Conservation (phyloP, 179 eudicot genomes). For the Spinacia oleracea region DNA sequence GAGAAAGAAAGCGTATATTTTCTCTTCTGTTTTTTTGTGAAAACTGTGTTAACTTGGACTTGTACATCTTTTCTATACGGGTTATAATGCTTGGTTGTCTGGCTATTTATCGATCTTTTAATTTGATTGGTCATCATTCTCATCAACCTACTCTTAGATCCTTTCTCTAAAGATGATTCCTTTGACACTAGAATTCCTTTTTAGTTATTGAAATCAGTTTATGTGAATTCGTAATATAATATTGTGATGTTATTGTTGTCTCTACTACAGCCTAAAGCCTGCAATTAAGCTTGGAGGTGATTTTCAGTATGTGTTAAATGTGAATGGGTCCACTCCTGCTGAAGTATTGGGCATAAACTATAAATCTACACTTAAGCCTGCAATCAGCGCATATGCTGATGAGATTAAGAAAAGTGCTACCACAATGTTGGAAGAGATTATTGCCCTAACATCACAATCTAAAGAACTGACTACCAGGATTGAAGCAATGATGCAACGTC, state of each 20-base stretch:
- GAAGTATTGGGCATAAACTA: conserved; percentile 79
- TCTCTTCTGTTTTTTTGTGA: background rate
- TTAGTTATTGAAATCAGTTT: background rate
- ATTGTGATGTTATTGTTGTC: background rate
- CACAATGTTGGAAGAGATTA: conserved; percentile 65
- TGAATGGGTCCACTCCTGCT: conserved; percentile 63
- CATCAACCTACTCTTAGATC: background rate
- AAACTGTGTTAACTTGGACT: background rate
- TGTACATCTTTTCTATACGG: background rate
- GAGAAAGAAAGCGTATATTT: background rate
- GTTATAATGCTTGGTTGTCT: no score
- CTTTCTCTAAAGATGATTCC: background rate
- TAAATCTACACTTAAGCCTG: conserved; percentile 71
- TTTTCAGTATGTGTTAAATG: conserved; percentile 60
- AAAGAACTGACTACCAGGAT: conserved; percentile 59
- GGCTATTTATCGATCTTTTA: no score
- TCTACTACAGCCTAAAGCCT: conserved; percentile 41
- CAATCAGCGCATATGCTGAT: conserved; percentile 55
- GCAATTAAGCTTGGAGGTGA: conserved; percentile 63
- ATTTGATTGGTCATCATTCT: background rate
- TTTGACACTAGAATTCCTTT: background rate
- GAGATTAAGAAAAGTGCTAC: conserved; percentile 60
- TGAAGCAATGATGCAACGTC: conserved; percentile 58
- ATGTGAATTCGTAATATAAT: background rate
- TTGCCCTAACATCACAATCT: conserved; percentile 67